Percentiles rank a stretch among this genome's conserved stretches.
Conservation (phyloP, 1,284 basidiomycete species). For the Cerrena zonata region DNA sequence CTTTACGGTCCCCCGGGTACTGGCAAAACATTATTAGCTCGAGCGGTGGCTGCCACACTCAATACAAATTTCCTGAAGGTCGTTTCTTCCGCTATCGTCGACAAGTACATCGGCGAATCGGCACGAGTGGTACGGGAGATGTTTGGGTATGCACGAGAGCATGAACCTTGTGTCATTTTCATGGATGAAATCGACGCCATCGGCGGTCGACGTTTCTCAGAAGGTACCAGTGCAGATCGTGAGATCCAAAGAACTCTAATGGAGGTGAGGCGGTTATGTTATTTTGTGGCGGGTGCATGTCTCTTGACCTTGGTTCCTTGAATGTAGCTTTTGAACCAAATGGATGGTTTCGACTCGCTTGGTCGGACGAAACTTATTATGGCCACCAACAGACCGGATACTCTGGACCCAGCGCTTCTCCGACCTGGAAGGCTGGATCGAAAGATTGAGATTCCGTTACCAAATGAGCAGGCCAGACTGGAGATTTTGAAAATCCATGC, state of each 20-base stretch:
- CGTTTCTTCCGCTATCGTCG: constrained; percentile 97
- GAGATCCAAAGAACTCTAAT: constrained; percentile 98
- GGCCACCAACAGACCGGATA: constrained; percentile 96
- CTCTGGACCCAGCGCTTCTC: constrained; percentile 93
- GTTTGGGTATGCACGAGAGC: constrained; percentile 96
- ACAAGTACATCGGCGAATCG: constrained; percentile 99
- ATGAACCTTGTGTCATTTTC: constrained; percentile 99
- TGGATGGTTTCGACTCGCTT: constrained; percentile 98
- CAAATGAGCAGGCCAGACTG: constrained; percentile 91
- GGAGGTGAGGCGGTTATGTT: constrained; percentile 61
- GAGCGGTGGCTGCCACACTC: constrained; percentile 93
- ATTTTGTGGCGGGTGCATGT: not conserved
- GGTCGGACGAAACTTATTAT: constrained; percentile 97
- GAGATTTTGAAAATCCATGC: constrained; percentile 99
- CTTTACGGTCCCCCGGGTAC: constrained; percentile 92
- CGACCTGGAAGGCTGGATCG: constrained; percentile 94
- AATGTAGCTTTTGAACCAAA: constrained; percentile 89
- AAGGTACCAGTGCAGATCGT: constrained; percentile 95
- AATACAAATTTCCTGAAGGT: constrained; percentile 98
- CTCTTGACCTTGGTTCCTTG: constrained; percentile 2
- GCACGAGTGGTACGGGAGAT: constrained; percentile 94
- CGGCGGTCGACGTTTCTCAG: constrained; percentile 92
- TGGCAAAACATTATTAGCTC: constrained; percentile 91
- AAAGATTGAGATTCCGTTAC: constrained; percentile 97
- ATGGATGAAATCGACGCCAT: constrained; percentile 99